Evolutionary conservation across 306 rosid species (phyloP).

Genomic region (Dicorynia guianensis): DNA sequence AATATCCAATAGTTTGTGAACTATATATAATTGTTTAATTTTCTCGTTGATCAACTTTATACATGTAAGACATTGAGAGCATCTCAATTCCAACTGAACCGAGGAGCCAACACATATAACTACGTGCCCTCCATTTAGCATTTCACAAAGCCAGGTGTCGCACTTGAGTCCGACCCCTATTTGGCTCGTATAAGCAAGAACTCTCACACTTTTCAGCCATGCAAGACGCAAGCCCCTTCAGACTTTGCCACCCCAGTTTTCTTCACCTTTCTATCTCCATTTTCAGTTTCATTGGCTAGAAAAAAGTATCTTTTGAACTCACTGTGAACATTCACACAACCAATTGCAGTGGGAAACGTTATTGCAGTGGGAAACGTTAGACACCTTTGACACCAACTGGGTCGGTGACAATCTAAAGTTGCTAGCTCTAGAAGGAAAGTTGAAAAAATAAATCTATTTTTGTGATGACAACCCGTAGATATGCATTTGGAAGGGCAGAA

Average conservation of each 20-base stretch:
- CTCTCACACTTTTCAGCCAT: conserved; percentile 63
- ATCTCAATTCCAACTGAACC: no score
- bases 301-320: background rate
- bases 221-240: conserved; percentile 38
- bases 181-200: conserved; percentile 42
- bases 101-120: conserved; percentile 11
- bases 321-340: no score
- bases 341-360: background rate
- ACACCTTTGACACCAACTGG: background rate
- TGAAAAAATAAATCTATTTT: background rate
- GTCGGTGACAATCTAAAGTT: background rate
- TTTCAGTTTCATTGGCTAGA: background rate
- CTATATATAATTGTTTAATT: no score
- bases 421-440: background rate
- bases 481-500: conserved; percentile 70
- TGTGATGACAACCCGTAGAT: conserved; percentile 70
- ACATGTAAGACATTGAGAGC: no score
- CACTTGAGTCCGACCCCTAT: background rate
- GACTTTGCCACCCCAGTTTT: background rate
- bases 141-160: conserved; percentile 56
- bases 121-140: conserved; percentile 48
- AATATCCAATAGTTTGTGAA: no score
- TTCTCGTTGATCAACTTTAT: no score
- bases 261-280: background rate
- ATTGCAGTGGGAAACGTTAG: no score